These are phyloP conservation scores for Yamadazyma ubonensis DNA, from an alignment of 805 yeast species.

Conservation along the genomic window DNA sequence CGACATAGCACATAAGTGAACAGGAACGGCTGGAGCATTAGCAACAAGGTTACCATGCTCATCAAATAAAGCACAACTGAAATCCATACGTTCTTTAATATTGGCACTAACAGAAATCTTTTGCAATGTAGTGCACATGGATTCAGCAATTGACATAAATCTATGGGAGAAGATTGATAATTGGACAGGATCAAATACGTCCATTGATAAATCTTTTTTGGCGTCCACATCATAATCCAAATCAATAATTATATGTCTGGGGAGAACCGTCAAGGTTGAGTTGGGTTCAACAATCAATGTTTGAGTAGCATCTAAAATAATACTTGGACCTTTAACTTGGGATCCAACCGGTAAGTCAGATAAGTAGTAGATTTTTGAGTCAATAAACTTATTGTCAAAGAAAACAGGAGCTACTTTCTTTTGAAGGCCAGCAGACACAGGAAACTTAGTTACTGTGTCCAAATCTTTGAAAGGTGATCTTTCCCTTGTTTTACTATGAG, in stretches of 20 bases:
- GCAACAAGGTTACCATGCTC: constrained; percentile 78
- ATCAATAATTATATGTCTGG: constrained; percentile 60
- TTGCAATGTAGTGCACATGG: constrained; percentile 79
- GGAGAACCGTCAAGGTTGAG: constrained; percentile 53
- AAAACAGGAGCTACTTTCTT: constrained; percentile 35
- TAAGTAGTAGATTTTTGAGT: constrained; percentile 51
- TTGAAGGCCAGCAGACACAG: constrained; percentile 9
- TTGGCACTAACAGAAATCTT: constrained; percentile 81
- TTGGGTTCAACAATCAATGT: constrained; percentile 71
- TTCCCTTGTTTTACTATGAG: constrained; percentile 42
- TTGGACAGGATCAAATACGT: constrained; percentile 60
- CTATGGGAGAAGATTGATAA: constrained; percentile 78
- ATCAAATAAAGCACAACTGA: constrained; percentile 81
- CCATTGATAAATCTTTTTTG: constrained; percentile 10
- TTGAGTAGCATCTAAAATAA: constrained; percentile 78
- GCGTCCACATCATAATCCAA: constrained; percentile 18
- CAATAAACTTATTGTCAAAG: constrained; percentile 51
- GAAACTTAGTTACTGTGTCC: constrained; percentile 2
- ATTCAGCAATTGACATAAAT: constrained; percentile 89
- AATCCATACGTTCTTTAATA: constrained; percentile 80
- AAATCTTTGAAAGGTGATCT: constrained; percentile 49
- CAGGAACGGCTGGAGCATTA: constrained; percentile 87
- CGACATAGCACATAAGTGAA: constrained; percentile 84
- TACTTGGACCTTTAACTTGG: constrained; percentile 65
- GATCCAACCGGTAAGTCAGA: constrained; percentile 56